Conservation (phyloP, 164 flowering plant species). For the Aristolochia fimbriata region DNA sequence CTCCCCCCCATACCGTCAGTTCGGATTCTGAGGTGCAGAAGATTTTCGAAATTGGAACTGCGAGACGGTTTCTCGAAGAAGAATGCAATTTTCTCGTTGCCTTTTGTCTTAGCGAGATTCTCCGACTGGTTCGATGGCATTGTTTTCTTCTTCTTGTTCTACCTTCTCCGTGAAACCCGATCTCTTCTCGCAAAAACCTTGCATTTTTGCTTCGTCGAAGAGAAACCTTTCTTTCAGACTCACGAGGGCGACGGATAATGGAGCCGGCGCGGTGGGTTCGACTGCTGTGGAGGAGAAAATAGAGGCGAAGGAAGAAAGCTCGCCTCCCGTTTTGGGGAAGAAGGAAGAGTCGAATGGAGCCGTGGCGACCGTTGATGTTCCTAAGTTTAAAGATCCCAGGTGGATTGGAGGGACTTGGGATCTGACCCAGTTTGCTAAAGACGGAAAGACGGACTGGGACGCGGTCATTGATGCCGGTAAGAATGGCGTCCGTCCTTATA, state of each 20-base stretch:
- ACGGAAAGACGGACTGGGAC: conserved; percentile 82
- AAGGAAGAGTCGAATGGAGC: conserved; percentile 16
- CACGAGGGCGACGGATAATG: conserved; percentile 37
- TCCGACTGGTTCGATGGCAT: conserved; percentile 27
- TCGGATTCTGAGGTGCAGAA: no score
- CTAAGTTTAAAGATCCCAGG: conserved; percentile 45
- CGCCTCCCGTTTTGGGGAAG: conserved; percentile 1
- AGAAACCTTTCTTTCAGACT: conserved; percentile 12
- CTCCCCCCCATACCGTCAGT: no score
- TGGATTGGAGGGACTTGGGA: conserved; percentile 97
- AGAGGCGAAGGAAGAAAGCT: conserved; percentile 19
- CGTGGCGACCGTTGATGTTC: conserved; percentile 16
- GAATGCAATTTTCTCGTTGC: no score
- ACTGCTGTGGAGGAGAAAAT: conserved; percentile 22
- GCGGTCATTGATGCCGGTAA: conserved; percentile 92
- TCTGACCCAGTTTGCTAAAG: conserved; percentile 68
- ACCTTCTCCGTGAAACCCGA: conserved; percentile 23
- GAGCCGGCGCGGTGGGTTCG: conserved; percentile 39
- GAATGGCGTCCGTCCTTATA: conserved; percentile 3
- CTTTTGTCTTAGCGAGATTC: no score
- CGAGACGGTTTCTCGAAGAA: no score
- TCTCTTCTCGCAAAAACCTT: conserved; percentile 19
- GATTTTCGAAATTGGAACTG: no score
- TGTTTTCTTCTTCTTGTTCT: conserved; percentile 38
- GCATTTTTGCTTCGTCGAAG: conserved; percentile 12